A percentile compares a stretch with the other conserved stretches of the same genome.
Conservation (phyloP, 1,284 basidiomycete genomes). For the Uromyces viciae-fabae region DNA sequence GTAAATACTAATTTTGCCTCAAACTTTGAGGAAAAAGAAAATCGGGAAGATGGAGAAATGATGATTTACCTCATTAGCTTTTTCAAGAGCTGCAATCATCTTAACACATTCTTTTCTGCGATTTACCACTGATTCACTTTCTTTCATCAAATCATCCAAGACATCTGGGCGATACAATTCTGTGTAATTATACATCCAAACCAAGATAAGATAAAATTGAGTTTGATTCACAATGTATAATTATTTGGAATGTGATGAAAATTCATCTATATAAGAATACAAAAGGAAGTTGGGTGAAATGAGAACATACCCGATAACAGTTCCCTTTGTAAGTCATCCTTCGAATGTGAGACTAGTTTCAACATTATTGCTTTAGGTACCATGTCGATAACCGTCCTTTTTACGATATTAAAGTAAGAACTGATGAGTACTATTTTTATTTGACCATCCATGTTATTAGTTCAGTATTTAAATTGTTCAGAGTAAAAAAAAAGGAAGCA, state of each 20-base stretch:
- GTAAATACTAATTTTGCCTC: neutral
- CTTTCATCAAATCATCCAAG: slow-evolving; percentile 84
- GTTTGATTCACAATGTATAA: neutral
- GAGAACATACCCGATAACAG: slow-evolving; percentile 59
- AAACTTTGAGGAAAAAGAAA: neutral
- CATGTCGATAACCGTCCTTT: slow-evolving; percentile 99
- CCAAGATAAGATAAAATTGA: neutral
- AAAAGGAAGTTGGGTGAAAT: neutral
- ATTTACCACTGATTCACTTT: slow-evolving; percentile 67
- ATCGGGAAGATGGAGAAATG: neutral
- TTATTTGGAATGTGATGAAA: too few relatives aligned
- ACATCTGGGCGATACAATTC: slow-evolving; percentile 85
- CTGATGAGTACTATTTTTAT: slow-evolving; percentile 74
- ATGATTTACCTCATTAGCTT: slow-evolving; percentile 69
- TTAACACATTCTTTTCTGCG: slow-evolving; percentile 79
- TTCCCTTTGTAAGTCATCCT: slow-evolving; percentile 86
- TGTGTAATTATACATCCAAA: too few relatives aligned
- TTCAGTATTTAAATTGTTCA: too few relatives aligned
- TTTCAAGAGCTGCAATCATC: slow-evolving; percentile 83
- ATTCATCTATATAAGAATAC: neutral
- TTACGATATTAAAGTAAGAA: slow-evolving; percentile 94
- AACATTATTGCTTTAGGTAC: slow-evolving; percentile 88
- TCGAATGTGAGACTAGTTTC: slow-evolving; percentile 85
- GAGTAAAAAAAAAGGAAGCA: slow-evolving; percentile 16
- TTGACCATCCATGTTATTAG: too few relatives aligned